Conservation (phyloP, 1,284 basidiomycete genomes). For the Inonotus obliquus region DNA sequence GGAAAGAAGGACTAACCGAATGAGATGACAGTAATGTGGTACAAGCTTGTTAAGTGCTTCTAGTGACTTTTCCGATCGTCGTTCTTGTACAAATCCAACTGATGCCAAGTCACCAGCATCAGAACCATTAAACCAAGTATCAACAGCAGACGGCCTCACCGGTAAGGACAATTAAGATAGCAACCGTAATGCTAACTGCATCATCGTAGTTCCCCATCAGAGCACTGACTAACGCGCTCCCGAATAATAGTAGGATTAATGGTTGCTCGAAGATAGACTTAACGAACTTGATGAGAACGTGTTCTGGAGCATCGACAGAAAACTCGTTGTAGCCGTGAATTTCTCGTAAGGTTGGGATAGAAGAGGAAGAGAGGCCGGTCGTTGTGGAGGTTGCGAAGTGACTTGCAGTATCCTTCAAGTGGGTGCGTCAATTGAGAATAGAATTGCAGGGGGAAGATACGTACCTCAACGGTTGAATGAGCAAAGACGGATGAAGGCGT, state of each 20-base stretch:
- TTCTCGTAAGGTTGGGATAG: constrained; percentile 62
- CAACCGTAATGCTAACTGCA: constrained; percentile 90
- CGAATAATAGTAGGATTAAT: constrained; percentile 85
- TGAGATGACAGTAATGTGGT: constrained; percentile 91
- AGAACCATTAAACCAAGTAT: not conserved
- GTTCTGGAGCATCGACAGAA: constrained; percentile 79
- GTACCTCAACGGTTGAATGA: constrained; percentile 52
- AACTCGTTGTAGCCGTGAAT: constrained; percentile 92
- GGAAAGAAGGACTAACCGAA: constrained; percentile 29
- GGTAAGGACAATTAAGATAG: constrained; percentile 89
- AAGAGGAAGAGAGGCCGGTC: constrained; percentile 59
- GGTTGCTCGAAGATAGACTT: constrained; percentile 94
- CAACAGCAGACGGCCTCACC: constrained; percentile 51
- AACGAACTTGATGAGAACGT: constrained; percentile 80
- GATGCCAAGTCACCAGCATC: constrained; percentile 4
- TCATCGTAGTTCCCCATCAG: constrained; percentile 94
- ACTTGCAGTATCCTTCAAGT: constrained; percentile 55
- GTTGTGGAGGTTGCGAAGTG: constrained; percentile 61
- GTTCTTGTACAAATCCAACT: constrained; percentile 97
- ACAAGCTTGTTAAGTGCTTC: constrained; percentile 96
- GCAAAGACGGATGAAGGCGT: constrained; percentile 57
- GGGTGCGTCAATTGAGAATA: not conserved
- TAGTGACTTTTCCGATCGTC: constrained; percentile 89
- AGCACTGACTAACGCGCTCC: constrained; percentile 82
- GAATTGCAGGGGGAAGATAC: constrained; percentile 23